A percentile compares a stretch with the other conserved stretches of the same genome.
Conservation (phyloP, 2,329 filamentous ascomycete species). For the Aspergillus piperis region DNA sequence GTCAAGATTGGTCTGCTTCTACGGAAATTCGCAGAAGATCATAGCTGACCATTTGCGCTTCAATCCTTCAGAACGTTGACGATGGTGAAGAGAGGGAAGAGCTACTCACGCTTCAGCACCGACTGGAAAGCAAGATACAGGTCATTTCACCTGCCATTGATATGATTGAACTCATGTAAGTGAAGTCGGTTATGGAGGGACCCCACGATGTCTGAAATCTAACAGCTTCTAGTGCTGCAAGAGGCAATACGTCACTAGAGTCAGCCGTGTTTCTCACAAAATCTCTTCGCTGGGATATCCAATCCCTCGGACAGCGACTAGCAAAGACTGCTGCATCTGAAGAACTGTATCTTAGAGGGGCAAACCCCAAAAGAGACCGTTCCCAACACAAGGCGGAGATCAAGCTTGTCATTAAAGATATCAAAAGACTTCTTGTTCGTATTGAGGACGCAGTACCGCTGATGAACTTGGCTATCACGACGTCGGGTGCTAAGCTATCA, state of each 20-base stretch:
- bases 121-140: conserved; percentile 84
- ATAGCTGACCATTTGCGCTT: conserved; percentile 9
- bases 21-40: background rate
- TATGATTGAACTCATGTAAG: conserved; percentile 84
- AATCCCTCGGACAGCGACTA: conserved; percentile 73
- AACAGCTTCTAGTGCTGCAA: conserved; percentile 56
- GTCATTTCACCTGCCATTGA: conserved; percentile 90
- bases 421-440: conserved; percentile 70
- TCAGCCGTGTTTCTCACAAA: conserved; percentile 82
- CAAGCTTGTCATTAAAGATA: conserved; percentile 69
- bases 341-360: conserved; percentile 37
- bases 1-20: conserved; percentile 11
- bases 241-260: conserved; percentile 78
- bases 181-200: background rate
- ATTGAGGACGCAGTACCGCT: conserved; percentile 92
- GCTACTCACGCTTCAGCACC: conserved; percentile 68
- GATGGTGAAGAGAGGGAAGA: conserved; percentile 68
- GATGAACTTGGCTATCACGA: conserved; percentile 90
- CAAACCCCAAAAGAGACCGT: conserved; percentile 46
- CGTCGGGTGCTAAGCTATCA: conserved; percentile 84
- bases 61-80: conserved; percentile 61
- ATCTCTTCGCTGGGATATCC: conserved; percentile 78
- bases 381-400: conserved; percentile 66
- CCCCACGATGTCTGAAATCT: background rate
- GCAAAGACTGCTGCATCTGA: conserved; percentile 69